Evolutionary conservation across 176 grass and related monocot genomes (phyloP).

Genomic region (Zoysia japonica): DNA sequence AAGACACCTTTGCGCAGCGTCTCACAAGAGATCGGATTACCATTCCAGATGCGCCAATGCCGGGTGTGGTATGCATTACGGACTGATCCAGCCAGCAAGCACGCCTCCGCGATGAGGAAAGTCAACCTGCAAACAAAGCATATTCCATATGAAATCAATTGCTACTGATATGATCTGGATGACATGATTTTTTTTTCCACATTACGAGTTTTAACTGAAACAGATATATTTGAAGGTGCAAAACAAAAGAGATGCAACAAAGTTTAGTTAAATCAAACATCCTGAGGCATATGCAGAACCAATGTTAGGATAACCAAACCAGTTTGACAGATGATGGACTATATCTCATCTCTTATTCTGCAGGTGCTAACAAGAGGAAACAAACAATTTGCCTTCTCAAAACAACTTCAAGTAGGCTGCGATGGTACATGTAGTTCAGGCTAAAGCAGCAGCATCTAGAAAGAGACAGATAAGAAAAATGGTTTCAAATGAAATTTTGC

Average conservation of each 20-base stretch:
- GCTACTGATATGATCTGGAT: conserved; percentile 9
- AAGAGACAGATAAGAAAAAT: background rate
- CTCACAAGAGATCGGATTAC: conserved; percentile 58
- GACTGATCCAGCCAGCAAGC: conserved; percentile 76
- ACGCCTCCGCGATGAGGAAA: conserved; percentile 75
- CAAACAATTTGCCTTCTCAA: background rate
- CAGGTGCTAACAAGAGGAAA: background rate
- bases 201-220: too few relatives aligned
- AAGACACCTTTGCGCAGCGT: conserved; percentile 88
- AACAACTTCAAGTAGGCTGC: conserved; percentile 7
- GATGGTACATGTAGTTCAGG: background rate
- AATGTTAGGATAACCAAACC: conserved; percentile 8
- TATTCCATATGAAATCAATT: background rate
- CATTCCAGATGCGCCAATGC: conserved; percentile 57
- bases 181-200: too few relatives aligned
- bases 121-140: conserved; percentile 55
- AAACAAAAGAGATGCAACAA: background rate
- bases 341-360: too few relatives aligned
- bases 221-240: background rate
- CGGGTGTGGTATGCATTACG: conserved; percentile 88
- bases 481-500: background rate
- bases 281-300: background rate
- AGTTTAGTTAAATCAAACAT: background rate
- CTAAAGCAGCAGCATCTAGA: background rate
- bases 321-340: background rate